A percentile compares a stretch with the other conserved stretches of the same genome.
These are phyloP conservation scores for Aureobasidium sp. DNA, from an alignment of 2,329 filamentous ascomycete species.

Conservation along the genomic window DNA sequence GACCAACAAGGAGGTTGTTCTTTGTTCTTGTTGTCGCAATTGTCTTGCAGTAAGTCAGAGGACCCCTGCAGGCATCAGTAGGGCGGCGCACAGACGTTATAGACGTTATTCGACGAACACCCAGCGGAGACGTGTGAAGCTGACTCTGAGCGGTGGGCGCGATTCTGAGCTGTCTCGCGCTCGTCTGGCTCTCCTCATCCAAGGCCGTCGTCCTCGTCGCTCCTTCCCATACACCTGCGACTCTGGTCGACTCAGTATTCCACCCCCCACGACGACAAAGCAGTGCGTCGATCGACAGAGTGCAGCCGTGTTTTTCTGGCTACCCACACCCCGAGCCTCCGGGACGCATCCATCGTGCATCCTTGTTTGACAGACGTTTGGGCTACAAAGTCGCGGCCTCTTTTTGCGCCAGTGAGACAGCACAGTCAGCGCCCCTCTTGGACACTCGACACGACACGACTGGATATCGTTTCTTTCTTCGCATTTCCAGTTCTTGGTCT, in stretches of 20 bases:
- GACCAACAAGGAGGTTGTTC: background rate
- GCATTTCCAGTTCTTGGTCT: background rate
- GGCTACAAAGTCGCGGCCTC: background rate
- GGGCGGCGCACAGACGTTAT: background rate
- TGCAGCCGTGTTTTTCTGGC: constrained; percentile 10
- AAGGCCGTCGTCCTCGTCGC: background rate
- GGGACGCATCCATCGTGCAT: constrained; percentile 6
- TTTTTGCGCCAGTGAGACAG: constrained; percentile 4
- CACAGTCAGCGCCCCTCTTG: constrained; percentile 2
- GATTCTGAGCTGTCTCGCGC: background rate
- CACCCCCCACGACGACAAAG: background rate
- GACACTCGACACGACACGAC: constrained; percentile 1
- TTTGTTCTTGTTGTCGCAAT: constrained; percentile 11
- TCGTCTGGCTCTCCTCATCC: background rate
- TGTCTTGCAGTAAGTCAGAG: constrained; percentile 8
- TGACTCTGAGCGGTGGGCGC: constrained; percentile 7
- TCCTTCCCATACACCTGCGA: background rate
- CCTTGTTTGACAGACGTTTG: constrained; percentile 3
- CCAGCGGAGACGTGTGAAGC: constrained; percentile 10
- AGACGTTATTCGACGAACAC: background rate
- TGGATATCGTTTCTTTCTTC: background rate
- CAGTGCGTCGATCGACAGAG: background rate
- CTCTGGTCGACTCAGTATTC: background rate
- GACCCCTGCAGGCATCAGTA: constrained; percentile 12
- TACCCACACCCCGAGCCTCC: background rate